These are phyloP conservation scores for Chrysanthemum lavandulifolium DNA, from an alignment of 129 eudicot genomes.

Conservation along the genomic window DNA sequence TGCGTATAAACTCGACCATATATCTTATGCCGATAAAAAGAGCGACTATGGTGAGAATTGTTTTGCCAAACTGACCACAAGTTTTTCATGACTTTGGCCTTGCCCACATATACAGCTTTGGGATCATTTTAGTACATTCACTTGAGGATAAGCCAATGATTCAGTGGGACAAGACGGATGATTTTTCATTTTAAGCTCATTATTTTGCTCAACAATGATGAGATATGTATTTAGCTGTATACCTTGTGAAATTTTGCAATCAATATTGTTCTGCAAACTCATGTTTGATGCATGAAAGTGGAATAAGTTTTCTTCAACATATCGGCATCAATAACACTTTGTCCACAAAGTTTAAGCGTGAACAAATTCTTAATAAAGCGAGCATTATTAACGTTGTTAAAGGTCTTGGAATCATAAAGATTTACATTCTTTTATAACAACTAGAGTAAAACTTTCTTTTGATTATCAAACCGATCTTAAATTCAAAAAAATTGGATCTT, in stretches of 20 bases:
- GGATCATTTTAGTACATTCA: background rate
- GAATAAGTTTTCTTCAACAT: conserved; percentile 1
- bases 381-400: background rate
- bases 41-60: no score
- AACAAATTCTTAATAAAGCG: no score
- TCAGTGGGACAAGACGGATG: no score
- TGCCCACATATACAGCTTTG: no score
- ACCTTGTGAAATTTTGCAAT: background rate
- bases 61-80: no score
- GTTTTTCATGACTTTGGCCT: background rate
- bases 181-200: no score
- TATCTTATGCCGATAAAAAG: no score
- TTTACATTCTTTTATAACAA: background rate
- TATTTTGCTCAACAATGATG: background rate
- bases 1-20: no score
- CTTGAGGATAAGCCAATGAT: no score
- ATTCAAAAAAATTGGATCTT: background rate
- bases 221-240: background rate
- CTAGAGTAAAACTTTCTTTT: background rate
- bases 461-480: background rate
- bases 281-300: conserved; percentile 6
- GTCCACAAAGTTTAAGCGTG: no score
- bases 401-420: background rate
- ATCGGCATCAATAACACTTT: no score
- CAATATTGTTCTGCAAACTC: background rate